Evolutionary conservation across 371 early-diverging fungal genomes (phyloP).

Genomic region (Lichtheimia hyalospora): DNA sequence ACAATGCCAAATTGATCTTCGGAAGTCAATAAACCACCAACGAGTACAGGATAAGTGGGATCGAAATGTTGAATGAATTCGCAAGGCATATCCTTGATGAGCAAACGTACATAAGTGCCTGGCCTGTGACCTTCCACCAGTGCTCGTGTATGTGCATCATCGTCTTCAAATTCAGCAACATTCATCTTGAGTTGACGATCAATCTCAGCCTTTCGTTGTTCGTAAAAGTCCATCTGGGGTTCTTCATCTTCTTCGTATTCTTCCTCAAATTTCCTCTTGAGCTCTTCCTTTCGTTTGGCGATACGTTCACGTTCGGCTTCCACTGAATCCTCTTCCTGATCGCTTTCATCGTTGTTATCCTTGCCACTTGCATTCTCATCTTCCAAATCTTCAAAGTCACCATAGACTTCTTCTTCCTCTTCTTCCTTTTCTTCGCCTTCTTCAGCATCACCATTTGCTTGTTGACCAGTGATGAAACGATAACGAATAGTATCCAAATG

Average conservation of each 20-base stretch:
- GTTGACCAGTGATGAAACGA: constrained; percentile 83
- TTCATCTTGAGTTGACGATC: constrained; percentile 81
- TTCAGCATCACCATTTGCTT: constrained; percentile 40
- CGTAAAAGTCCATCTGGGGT: constrained; percentile 79
- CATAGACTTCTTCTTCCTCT: constrained; percentile 66
- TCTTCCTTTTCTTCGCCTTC: constrained; percentile 35
- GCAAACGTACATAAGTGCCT: constrained; percentile 91
- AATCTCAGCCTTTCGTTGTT: constrained; percentile 85
- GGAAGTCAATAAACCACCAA: constrained; percentile 86
- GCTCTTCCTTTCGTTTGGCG: constrained; percentile 83
- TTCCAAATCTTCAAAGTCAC: constrained; percentile 94
- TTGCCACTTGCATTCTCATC: constrained; percentile 49
- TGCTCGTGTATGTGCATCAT: constrained; percentile 74
- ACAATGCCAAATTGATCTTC: constrained; percentile 94
- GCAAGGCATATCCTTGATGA: constrained; percentile 86
- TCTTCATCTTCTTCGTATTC: constrained; percentile 80
- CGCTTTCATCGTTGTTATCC: constrained; percentile 30
- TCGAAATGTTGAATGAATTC: constrained; percentile 94
- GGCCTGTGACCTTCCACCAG: constrained; percentile 86
- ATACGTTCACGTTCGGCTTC: constrained; percentile 62
- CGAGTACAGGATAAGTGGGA: constrained; percentile 83
- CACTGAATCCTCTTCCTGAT: constrained; percentile 33
- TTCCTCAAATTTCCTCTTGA: constrained; percentile 91
- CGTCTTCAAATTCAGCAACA: constrained; percentile 83
- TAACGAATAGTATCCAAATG: constrained; percentile 63